Conservation (phyloP, 2,329 filamentous ascomycete species). For the Diplodia corticola region DNA sequence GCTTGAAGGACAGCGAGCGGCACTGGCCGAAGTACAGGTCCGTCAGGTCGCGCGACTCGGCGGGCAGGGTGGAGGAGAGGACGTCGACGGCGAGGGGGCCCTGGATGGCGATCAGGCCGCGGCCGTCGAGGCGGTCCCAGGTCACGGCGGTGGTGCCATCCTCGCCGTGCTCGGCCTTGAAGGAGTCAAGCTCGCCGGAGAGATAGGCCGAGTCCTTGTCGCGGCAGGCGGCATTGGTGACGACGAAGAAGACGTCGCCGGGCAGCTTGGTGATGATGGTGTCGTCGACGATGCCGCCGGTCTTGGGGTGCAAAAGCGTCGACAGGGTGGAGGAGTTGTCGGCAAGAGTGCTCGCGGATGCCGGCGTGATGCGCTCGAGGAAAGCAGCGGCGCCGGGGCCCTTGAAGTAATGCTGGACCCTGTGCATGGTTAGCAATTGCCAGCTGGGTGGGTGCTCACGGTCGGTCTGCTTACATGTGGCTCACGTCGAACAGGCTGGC, state of each 20-base stretch:
- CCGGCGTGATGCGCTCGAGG: slow-evolving; percentile 81
- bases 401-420: slow-evolving; percentile 78
- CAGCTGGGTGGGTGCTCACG: background rate
- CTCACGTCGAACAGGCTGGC: slow-evolving; percentile 93
- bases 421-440: slow-evolving; percentile 29
- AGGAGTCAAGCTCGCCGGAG: slow-evolving; percentile 64
- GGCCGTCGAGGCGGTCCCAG: slow-evolving; percentile 70
- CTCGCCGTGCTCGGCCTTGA: slow-evolving; percentile 55
- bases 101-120: slow-evolving; percentile 85
- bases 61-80: slow-evolving; percentile 63
- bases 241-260: slow-evolving; percentile 77
- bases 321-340: slow-evolving; percentile 76
- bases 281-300: slow-evolving; percentile 91
- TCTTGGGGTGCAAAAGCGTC: slow-evolving; percentile 69
- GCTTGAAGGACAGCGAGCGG: slow-evolving; percentile 63
- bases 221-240: slow-evolving; percentile 90
- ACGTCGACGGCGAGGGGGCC: slow-evolving; percentile 75
- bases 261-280: slow-evolving; percentile 83
- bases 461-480: slow-evolving; percentile 70
- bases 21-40: slow-evolving; percentile 81
- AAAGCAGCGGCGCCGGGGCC: slow-evolving; percentile 80
- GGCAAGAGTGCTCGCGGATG: slow-evolving; percentile 64
- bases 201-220: slow-evolving; percentile 86
- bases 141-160: slow-evolving; percentile 51
- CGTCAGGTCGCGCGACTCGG: slow-evolving; percentile 54